Evolutionary conservation across 305 asterid genomes (phyloP).

Genomic region (Fraxinus ornus): DNA sequence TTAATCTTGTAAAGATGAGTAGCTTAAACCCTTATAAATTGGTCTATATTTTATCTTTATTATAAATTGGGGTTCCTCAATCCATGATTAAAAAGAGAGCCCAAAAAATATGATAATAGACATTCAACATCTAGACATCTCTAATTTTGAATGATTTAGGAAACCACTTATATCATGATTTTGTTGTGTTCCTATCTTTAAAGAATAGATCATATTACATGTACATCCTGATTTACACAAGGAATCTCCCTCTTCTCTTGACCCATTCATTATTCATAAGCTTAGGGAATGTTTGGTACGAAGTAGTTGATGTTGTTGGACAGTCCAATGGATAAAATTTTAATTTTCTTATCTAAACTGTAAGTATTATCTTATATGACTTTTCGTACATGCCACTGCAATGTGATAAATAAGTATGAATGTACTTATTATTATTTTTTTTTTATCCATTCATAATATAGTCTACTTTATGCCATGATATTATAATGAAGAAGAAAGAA

Average conservation of each 20-base stretch:
- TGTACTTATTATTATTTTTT: too few relatives aligned
- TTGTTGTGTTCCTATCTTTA: neutral
- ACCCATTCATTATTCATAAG: neutral
- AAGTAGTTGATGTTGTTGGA: neutral
- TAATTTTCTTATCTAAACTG: neutral
- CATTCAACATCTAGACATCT: conserved; percentile 15
- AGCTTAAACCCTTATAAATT: too few relatives aligned
- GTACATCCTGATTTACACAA: neutral
- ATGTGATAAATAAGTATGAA: too few relatives aligned
- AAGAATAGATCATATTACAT: neutral
- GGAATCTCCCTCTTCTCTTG: neutral
- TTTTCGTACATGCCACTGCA: too few relatives aligned
- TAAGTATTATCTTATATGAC: neutral
- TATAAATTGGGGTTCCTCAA: too few relatives aligned
- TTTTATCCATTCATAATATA: too few relatives aligned
- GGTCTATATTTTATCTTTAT: too few relatives aligned
- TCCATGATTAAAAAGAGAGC: too few relatives aligned
- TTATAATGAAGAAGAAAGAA: neutral
- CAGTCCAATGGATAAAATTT: neutral
- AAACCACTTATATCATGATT: conserved; percentile 5
- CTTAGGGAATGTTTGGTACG: neutral
- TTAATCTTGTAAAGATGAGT: too few relatives aligned
- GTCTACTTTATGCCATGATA: neutral
- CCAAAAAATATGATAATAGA: neutral
- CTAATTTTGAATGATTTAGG: neutral